These are phyloP conservation scores for Phytopythium chamaehyphon DNA, from an alignment of 352 stramenopile species.

Conservation along the genomic window DNA sequence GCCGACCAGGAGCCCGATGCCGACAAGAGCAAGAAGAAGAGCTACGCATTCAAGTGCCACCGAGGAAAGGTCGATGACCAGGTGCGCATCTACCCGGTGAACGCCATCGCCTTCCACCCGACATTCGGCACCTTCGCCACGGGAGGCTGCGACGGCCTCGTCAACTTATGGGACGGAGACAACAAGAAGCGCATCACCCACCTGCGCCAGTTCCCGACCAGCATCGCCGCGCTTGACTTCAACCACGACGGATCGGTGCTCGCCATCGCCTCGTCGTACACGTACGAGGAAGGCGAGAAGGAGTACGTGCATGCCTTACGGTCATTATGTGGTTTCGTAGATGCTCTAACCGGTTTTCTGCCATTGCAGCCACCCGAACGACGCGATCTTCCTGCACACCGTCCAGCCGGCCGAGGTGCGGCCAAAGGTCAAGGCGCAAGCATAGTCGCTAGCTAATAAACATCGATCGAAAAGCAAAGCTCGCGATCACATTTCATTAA, in stretches of 20 bases:
- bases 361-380: slow-evolving; percentile 80
- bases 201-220: slow-evolving; percentile 80
- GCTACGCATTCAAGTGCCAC: slow-evolving; percentile 99
- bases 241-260: slow-evolving; percentile 91
- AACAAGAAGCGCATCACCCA: slow-evolving; percentile 95
- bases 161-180: slow-evolving; percentile 93
- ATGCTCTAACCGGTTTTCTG: neutral
- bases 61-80: slow-evolving; percentile 82
- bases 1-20: slow-evolving; percentile 29
- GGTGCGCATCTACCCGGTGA: slow-evolving; percentile 93
- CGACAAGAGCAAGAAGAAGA: slow-evolving; percentile 38
- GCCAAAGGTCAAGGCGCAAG: slow-evolving; percentile 56
- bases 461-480: too few relatives aligned
- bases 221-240: slow-evolving; percentile 93
- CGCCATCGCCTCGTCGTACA: slow-evolving; percentile 95
- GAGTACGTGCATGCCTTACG: slow-evolving; percentile 53
- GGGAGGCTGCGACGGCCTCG: slow-evolving; percentile 91
- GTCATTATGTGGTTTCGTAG: neutral
- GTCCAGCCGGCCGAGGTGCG: slow-evolving; percentile 88
- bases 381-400: slow-evolving; percentile 92
- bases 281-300: slow-evolving; percentile 96
- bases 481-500: slow-evolving; percentile 7
- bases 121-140: slow-evolving; percentile 93
- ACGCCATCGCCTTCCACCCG: slow-evolving; percentile 95
- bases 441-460: slow-evolving; percentile 2